Percentiles rank a stretch among this genome's conserved stretches.
Evolutionary conservation across 1,139 yeast species (phyloP).

Genomic region (Magnusiomyces sp.): DNA sequence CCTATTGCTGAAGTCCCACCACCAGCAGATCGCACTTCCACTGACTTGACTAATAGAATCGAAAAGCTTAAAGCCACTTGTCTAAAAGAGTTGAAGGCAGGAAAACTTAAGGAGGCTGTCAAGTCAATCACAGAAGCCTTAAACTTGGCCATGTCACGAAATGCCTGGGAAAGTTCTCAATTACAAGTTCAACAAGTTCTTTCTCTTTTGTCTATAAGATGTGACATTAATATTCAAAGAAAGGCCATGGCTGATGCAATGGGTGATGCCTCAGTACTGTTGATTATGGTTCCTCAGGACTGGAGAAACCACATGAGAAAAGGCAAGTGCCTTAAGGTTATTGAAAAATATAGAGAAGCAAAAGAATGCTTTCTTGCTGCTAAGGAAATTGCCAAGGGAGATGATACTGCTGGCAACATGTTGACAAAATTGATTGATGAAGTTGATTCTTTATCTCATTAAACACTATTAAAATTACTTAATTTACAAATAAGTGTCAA

Average conservation of each 20-base stretch:
- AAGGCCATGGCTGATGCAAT: conserved; percentile 63
- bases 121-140: conserved; percentile 69
- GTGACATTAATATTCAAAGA: conserved; percentile 69
- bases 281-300: conserved; percentile 51
- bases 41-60: too few species aligned
- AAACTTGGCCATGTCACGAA: conserved; percentile 72
- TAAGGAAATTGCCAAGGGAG: conserved; percentile 34
- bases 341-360: conserved; percentile 67
- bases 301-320: conserved; percentile 79
- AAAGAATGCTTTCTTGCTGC: conserved; percentile 75
- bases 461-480: too few species aligned
- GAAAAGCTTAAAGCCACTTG: too few species aligned
- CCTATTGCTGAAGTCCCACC: too few species aligned
- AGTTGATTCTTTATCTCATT: neutral
- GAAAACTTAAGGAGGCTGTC: too few species aligned
- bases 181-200: conserved; percentile 71
- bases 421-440: conserved; percentile 9
- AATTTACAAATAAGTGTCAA: too few species aligned
- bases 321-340: conserved; percentile 62
- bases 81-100: too few species aligned
- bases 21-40: too few species aligned
- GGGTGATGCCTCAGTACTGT: conserved; percentile 72
- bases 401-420: conserved; percentile 9
- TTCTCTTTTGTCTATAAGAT: conserved; percentile 64
- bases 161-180: conserved; percentile 80